Evolutionary conservation across 2,329 filamentous ascomycete genomes (phyloP).

Genomic region (Sporothrix sp.): DNA sequence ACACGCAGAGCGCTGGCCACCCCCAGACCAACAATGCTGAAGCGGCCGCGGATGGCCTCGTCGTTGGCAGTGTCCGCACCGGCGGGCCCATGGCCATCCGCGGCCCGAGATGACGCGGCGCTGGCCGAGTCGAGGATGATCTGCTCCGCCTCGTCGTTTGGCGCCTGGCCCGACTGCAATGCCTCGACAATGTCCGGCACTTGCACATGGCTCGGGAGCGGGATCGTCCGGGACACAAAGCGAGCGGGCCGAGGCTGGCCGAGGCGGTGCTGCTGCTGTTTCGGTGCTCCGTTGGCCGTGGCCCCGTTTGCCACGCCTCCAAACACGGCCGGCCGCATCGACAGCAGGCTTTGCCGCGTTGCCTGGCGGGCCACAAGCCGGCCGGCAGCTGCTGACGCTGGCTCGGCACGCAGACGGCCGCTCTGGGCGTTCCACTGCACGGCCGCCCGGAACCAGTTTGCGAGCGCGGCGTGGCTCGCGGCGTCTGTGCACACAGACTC

Average conservation of each 20-base stretch:
- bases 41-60: constrained; percentile 43
- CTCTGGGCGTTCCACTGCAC: constrained; percentile 45
- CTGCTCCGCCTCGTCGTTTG: constrained; percentile 28
- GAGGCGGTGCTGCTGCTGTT: background rate
- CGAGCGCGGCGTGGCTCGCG: constrained; percentile 52
- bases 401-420: constrained; percentile 10
- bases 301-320: background rate
- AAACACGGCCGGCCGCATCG: constrained; percentile 11
- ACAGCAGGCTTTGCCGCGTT: constrained; percentile 27
- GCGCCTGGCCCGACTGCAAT: constrained; percentile 21
- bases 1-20: constrained; percentile 46
- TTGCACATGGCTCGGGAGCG: constrained; percentile 36
- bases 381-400: constrained; percentile 7
- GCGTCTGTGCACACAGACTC: constrained; percentile 77
- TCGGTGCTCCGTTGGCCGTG: background rate
- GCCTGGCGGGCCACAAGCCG: constrained; percentile 24
- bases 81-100: background rate
- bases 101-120: constrained; percentile 30
- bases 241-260: constrained; percentile 11
- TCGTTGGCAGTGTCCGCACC: constrained; percentile 2
- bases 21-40: constrained; percentile 64
- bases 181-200: constrained; percentile 46
- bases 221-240: constrained; percentile 34
- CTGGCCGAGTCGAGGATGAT: constrained; percentile 54
- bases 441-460: constrained; percentile 65